Evolutionary conservation across 2,329 filamentous ascomycete genomes (phyloP), one percentile per base, ranked within the genome.

Genomic region (Calonectria ilicicola): DNA sequence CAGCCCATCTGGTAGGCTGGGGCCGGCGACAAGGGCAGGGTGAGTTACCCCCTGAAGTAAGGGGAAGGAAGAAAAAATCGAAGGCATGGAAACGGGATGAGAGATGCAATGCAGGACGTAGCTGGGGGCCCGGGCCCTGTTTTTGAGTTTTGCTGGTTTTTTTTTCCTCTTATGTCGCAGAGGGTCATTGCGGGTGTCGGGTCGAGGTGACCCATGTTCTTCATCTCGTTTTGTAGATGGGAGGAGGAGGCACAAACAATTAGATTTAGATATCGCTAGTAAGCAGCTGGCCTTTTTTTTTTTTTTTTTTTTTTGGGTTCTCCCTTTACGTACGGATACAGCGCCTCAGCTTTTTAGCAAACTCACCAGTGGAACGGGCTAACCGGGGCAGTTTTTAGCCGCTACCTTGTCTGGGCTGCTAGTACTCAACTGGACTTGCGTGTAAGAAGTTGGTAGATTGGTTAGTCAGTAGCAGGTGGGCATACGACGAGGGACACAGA

Each of bases 1-100:
- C 63, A 69, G 66, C 66, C 67, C 60, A 56, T 56, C 69, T 65
- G 26, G 27, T 47, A 26, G 49, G 62, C 42, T 60, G 64, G 62
- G 68, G 62, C 23, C 27, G 17, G 44, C 44, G n/a, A n/a, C 42
- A 44, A 17, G 49, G 44, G 27, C n/a, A 53, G 35, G 29, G 32
- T 21, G 42, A 40, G 66, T 19, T 62, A 27, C 58, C 56, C 58
- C 58, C 58, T 46, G 42, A 53, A 70, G 49, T 40, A 46, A 44
- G 35, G 58, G 38, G 58, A 69, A 58, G 56, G 58, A 64, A 46
- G 60, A 63, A 40, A 26, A 27, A 29, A 68, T 49, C 3, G 35
- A 44, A 44, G 44, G 14, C 35, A 64, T 35, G 60, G 51, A 29
- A 56, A 58, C 47, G 38, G 49, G 46, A 64, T 29, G 66, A 42